Base-by-base conservation (phyloP, 306 rosid species). In the Cucurbita maxima region DNA sequence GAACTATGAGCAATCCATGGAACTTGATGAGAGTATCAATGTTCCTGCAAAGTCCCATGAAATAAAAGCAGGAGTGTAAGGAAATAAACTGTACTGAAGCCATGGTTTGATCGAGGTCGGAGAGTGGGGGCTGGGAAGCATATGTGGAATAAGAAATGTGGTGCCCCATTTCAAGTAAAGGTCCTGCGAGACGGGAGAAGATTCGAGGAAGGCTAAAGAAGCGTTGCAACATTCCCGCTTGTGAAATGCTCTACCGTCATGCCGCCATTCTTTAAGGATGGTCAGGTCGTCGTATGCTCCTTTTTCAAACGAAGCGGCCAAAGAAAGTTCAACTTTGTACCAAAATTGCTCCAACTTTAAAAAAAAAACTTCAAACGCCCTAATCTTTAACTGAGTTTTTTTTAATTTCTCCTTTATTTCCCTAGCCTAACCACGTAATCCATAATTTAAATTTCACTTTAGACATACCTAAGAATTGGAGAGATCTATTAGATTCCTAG, bases 1-100 rank as follows among this genome's bases (percentile, higher is more conserved):
- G 79, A 6, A 83, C 66, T 15, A 84, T 40, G 52, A 90, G 82
- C 55, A 87, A 80, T 10, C 84, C 84, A 71, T 90, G 96, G 66
- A 87, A 56, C n/a, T 75, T 85, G 75, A 79, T 79, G 34, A 90
- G 79, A 50, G 92, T 75, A 58, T 71, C 43, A 34, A 82, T 47
- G 82, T 82, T 84, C 71, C 51, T 76, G 82, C 89, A 88, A 45
- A 85, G 45, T 37, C 59, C 71, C 13, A 83, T 68, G 19, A 88
- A 88, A 80, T 73, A 59, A 62, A 87, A 80, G 5, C 82, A 62
- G 6, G 82, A 82, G 36, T 77, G 75, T 25, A 85, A 77, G 11
- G 79, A 75, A 41, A 77, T 36, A 7, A 74, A 81, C 10, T 44
- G 73, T 58, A 78, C 45, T 61, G 79, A 68, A 36, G 79, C 67